Conservation (phyloP, 164 flowering plant genomes). For the Buxus sempervirens region DNA sequence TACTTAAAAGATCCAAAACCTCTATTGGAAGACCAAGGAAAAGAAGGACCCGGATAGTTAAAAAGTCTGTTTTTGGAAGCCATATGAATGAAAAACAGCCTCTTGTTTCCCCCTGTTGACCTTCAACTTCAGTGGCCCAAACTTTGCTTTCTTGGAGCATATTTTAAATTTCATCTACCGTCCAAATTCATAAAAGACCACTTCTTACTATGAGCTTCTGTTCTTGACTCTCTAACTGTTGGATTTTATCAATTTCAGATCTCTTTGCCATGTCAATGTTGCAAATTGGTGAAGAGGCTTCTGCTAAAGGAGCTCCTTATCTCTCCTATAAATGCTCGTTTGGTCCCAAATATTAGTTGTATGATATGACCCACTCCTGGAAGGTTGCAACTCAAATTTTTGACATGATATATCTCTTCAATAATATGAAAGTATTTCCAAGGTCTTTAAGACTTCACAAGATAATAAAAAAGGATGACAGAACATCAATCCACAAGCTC, state of each 20-base stretch:
- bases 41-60: too few relatives aligned
- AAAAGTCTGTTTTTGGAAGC: too few relatives aligned
- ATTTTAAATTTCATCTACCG: not conserved
- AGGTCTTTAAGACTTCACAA: conserved; percentile 73
- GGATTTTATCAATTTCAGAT: conserved; percentile 34
- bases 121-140: too few relatives aligned
- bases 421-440: not conserved
- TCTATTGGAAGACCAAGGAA: too few relatives aligned
- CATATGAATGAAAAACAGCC: too few relatives aligned
- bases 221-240: not conserved
- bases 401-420: not conserved
- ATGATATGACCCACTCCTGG: not conserved
- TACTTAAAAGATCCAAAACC: too few relatives aligned
- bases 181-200: not conserved
- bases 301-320: conserved; percentile 82
- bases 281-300: conserved; percentile 66
- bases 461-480: conserved; percentile 89
- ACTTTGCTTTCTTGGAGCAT: not conserved
- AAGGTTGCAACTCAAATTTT: not conserved
- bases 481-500: conserved; percentile 90
- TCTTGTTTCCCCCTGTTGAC: too few relatives aligned
- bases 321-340: conserved; percentile 12
- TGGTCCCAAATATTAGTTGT: not conserved
- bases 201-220: conserved; percentile 2
- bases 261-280: conserved; percentile 34